A percentile compares a stretch with the other conserved stretches of the same genome.
Conservation (phyloP, 306 rosid species). For the Dalbergia cochinchinensis region DNA sequence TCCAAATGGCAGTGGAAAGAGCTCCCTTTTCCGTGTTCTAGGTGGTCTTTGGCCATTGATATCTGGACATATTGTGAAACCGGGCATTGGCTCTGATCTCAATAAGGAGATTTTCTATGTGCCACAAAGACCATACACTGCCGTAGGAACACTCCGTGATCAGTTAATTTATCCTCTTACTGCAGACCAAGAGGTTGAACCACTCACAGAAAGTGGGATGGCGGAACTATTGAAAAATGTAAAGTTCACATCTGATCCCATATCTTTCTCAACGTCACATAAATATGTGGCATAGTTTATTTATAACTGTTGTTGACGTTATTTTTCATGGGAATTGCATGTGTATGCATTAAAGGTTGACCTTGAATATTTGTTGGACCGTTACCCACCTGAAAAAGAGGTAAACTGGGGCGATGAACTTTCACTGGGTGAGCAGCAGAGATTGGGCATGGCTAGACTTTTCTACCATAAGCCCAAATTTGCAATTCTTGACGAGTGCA, state of each 20-base stretch:
- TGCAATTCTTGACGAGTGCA: slow-evolving; percentile 99
- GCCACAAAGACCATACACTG: slow-evolving; percentile 99
- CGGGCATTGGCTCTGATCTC: slow-evolving; percentile 97
- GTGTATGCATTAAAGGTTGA: slow-evolving; percentile 74
- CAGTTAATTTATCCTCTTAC: slow-evolving; percentile 97
- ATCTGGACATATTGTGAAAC: slow-evolving; percentile 93
- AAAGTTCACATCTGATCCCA: slow-evolving; percentile 36
- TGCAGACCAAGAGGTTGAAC: slow-evolving; percentile 75
- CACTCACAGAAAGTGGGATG: slow-evolving; percentile 86
- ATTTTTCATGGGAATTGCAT: slow-evolving; percentile 38
- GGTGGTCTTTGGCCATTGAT: slow-evolving; percentile 99
- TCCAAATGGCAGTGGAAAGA: slow-evolving; percentile 99
- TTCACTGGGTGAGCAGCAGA: slow-evolving; percentile 96
- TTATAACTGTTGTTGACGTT: slow-evolving; percentile 39
- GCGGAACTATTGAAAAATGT: slow-evolving; percentile 88
- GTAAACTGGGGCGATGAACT: slow-evolving; percentile 98
- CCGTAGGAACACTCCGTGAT: slow-evolving; percentile 98
- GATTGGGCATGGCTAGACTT: slow-evolving; percentile 99
- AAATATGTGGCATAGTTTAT: slow-evolving; percentile 22
- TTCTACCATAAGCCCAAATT: slow-evolving; percentile 97
- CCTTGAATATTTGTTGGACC: slow-evolving; percentile 92
- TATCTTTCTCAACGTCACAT: slow-evolving; percentile 38
- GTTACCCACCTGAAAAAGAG: slow-evolving; percentile 87
- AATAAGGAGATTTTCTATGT: slow-evolving; percentile 98
- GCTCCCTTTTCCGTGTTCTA: slow-evolving; percentile 97